Conservation (phyloP, 1,284 basidiomycete species). For the Retiboletus flavoniger region DNA sequence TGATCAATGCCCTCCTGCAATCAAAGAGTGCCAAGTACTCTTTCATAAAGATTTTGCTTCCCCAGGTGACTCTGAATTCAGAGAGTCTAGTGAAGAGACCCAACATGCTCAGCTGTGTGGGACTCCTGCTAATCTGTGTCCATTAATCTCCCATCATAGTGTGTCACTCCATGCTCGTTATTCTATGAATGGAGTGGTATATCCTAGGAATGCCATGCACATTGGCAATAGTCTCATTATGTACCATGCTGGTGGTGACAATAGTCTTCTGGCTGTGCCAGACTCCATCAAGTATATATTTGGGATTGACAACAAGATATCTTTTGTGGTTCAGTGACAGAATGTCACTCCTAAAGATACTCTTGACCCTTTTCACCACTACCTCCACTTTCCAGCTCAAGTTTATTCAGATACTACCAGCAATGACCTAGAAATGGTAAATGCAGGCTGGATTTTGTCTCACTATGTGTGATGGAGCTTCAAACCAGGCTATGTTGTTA, state of each 20-base stretch:
- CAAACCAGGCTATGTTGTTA: neutral
- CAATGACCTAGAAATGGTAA: neutral
- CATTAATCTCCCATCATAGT: neutral
- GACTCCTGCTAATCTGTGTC: neutral
- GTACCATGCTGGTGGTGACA: neutral
- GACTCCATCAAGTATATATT: constrained; percentile 14
- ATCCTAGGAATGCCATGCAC: neutral
- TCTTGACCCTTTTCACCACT: neutral
- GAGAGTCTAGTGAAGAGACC: neutral
- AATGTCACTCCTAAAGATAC: neutral
- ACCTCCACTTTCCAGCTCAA: neutral
- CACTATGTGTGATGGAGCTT: neutral
- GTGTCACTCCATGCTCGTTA: neutral
- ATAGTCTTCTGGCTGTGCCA: neutral
- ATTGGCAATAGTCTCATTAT: constrained; percentile 7
- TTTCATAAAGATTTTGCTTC: constrained; percentile 1
- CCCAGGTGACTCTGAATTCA: neutral
- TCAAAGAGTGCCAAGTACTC: constrained; percentile 6
- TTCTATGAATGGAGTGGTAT: neutral
- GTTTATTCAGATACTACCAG: neutral
- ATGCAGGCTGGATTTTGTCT: neutral
- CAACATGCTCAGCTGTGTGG: no score
- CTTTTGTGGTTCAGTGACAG: constrained; percentile 1
- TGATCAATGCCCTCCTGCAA: neutral
- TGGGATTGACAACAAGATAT: neutral